Conservation (phyloP, 805 yeast genomes). For the Wickerhamiella occidentalis region DNA sequence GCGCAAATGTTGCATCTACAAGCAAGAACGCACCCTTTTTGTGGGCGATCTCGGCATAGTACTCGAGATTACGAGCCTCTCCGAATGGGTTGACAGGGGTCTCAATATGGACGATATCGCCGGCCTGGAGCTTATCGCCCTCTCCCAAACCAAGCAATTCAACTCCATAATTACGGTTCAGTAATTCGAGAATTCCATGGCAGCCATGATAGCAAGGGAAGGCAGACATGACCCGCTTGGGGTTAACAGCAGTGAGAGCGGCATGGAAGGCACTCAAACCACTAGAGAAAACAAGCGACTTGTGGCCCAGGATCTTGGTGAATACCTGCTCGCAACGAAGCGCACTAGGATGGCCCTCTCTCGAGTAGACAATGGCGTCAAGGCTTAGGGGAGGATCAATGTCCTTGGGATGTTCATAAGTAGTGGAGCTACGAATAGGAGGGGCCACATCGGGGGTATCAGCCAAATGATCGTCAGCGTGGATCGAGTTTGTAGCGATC, state of each 20-base stretch:
- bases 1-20: conserved; percentile 86
- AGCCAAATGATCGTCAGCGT: conserved; percentile 49
- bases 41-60: conserved; percentile 62
- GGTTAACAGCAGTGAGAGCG: conserved; percentile 54
- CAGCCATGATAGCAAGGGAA: conserved; percentile 73
- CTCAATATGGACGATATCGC: conserved; percentile 55
- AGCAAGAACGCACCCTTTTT: conserved; percentile 57
- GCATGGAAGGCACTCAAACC: conserved; percentile 79
- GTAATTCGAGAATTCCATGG: conserved; percentile 53
- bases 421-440: conserved; percentile 74
- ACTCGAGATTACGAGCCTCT: conserved; percentile 44
- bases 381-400: conserved; percentile 30
- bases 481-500: conserved; percentile 34
- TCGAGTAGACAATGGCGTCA: conserved; percentile 43
- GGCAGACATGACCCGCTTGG: conserved; percentile 64
- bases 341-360: conserved; percentile 64
- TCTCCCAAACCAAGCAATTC: conserved; percentile 23
- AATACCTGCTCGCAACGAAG: conserved; percentile 55
- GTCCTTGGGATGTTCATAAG: conserved; percentile 56
- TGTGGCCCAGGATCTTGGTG: conserved; percentile 45
- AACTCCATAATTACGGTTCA: conserved; percentile 45
- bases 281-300: conserved; percentile 58
- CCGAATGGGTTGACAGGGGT: conserved; percentile 86
- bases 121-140: conserved; percentile 41
- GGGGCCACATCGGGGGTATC: conserved; percentile 37